Percentiles rank a stretch among this genome's conserved stretches.
Evolutionary conservation across 805 yeast genomes (phyloP).

Genomic region (fission yeast (Schizosaccharomyces pombe)): DNA sequence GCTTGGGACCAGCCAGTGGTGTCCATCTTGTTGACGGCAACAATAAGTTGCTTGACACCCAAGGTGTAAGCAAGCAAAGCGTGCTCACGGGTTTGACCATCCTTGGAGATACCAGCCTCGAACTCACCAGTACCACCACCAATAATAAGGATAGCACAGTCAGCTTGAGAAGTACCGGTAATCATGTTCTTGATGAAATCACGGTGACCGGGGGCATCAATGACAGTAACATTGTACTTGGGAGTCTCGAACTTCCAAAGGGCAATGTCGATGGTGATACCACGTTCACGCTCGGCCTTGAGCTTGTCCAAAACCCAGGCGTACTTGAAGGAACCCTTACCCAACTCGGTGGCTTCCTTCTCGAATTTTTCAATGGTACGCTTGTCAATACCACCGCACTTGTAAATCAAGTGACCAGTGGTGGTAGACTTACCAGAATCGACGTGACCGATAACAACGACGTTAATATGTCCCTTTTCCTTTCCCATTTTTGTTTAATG

Average conservation of each 20-base stretch:
- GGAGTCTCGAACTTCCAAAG: slow-evolving; percentile 85
- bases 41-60: slow-evolving; percentile 84
- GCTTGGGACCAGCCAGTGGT: slow-evolving; percentile 68
- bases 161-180: slow-evolving; percentile 88
- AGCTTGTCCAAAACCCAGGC: slow-evolving; percentile 93
- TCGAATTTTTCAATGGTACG: slow-evolving; percentile 96
- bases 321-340: slow-evolving; percentile 86
- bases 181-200: slow-evolving; percentile 92
- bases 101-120: slow-evolving; percentile 87
- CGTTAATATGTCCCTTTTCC: slow-evolving; percentile 77
- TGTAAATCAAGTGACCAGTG: slow-evolving; percentile 96
- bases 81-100: slow-evolving; percentile 88
- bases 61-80: slow-evolving; percentile 93
- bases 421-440: slow-evolving; percentile 97
- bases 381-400: slow-evolving; percentile 96
- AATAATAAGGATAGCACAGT: slow-evolving; percentile 71
- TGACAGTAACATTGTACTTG: slow-evolving; percentile 69
- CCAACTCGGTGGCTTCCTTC: slow-evolving; percentile 87
- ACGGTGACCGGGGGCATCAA: slow-evolving; percentile 91
- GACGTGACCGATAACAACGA: slow-evolving; percentile 99
- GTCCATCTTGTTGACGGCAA: slow-evolving; percentile 91
- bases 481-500: neutral
- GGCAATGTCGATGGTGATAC: slow-evolving; percentile 88
- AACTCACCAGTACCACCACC: slow-evolving; percentile 87
- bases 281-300: slow-evolving; percentile 91